phyloP scores from a whole-genome alignment of 371 early-diverging fungal species.

The Mortierella sp. region DNA sequence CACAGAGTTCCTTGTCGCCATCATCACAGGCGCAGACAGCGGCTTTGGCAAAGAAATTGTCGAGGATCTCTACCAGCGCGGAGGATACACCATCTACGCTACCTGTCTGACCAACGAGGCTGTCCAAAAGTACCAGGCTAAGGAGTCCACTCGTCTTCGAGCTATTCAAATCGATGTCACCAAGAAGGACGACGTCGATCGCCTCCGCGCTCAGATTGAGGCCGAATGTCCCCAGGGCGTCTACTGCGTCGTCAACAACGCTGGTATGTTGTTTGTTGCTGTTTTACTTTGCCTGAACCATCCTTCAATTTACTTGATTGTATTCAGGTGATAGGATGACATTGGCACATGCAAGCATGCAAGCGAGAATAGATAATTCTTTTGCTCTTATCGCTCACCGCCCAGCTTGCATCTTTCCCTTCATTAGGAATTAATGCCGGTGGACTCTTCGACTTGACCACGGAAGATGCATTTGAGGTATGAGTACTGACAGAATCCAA shows the following conservation, averaged over 20 bases:
- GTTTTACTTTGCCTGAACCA: neutral
- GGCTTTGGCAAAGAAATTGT: neutral
- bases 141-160: neutral
- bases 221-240: neutral
- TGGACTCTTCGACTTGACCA: constrained; percentile 1
- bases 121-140: neutral
- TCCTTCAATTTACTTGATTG: neutral
- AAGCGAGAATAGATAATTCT: neutral
- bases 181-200: constrained; percentile 9
- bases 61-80: neutral
- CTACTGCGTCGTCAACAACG: neutral
- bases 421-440: neutral
- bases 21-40: neutral
- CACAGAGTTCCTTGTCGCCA: neutral
- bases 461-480: constrained; percentile 4
- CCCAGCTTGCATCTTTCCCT: neutral
- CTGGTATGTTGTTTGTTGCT: neutral
- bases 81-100: neutral
- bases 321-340: too few species aligned
- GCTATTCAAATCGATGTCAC: constrained; percentile 15
- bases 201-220: constrained; percentile 6
- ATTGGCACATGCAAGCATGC: neutral
- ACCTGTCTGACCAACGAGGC: neutral
- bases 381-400: neutral
- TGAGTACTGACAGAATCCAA: neutral